These are phyloP conservation scores for Ceratobasidium sp. DNA, from an alignment of 1,284 basidiomycete species.

Conservation along the genomic window DNA sequence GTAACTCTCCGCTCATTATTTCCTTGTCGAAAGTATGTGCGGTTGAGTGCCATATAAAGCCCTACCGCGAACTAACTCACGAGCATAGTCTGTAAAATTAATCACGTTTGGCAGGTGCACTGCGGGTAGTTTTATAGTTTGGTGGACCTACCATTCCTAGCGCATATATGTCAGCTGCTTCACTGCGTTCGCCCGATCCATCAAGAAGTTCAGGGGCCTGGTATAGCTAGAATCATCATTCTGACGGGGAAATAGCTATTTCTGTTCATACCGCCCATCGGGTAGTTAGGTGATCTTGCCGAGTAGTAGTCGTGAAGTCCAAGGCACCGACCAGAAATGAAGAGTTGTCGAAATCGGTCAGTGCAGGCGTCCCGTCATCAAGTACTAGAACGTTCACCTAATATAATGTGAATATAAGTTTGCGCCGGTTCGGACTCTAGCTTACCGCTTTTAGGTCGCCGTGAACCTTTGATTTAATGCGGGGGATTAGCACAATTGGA, in stretches of 20 bases:
- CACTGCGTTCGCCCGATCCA: background rate
- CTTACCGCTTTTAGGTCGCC: slow-evolving; percentile 21
- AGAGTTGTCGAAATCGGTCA: slow-evolving; percentile 7
- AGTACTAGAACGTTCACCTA: background rate
- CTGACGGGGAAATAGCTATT: no score
- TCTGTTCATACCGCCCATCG: slow-evolving; percentile 21
- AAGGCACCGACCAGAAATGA: background rate
- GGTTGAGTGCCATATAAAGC: background rate
- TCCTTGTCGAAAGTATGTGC: no score
- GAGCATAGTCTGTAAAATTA: background rate
- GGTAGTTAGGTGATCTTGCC: background rate
- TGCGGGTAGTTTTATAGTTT: no score
- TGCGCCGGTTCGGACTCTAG: background rate
- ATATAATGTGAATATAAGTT: background rate
- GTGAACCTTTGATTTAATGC: background rate
- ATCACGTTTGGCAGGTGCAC: background rate
- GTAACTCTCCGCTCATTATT: background rate
- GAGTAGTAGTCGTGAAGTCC: slow-evolving; percentile 7
- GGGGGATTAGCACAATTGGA: background rate
- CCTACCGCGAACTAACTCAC: background rate
- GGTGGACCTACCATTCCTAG: background rate
- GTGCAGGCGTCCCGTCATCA: background rate
- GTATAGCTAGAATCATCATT: background rate
- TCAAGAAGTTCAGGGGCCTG: background rate
- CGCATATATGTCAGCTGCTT: background rate